A percentile compares a stretch with the other conserved stretches of the same genome.
Evolutionary conservation across 2,329 filamentous ascomycete species (phyloP).

Genomic region (Xylariales sp.): DNA sequence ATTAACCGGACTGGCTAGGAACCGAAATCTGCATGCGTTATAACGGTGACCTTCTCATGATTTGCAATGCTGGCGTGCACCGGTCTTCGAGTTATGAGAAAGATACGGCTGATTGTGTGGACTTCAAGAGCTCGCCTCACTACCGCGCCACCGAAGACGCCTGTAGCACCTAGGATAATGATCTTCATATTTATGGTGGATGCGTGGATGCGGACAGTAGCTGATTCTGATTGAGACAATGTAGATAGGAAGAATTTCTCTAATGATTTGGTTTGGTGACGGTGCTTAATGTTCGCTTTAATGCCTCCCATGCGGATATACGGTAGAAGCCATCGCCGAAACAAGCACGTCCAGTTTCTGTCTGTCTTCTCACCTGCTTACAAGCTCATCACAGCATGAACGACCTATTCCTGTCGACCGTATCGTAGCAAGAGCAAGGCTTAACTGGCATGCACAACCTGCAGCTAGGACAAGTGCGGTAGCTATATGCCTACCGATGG

Average conservation of each 20-base stretch:
- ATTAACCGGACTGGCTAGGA: constrained; percentile 60
- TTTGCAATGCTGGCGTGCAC: constrained; percentile 56
- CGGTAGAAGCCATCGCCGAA: no score
- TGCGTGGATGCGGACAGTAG: neutral
- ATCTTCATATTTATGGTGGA: constrained; percentile 71
- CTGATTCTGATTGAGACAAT: neutral
- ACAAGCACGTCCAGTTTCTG: neutral
- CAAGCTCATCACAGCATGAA: neutral
- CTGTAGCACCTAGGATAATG: constrained; percentile 50
- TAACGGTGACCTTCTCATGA: constrained; percentile 61
- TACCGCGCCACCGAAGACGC: constrained; percentile 64
- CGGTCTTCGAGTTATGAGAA: constrained; percentile 62
- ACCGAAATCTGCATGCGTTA: constrained; percentile 65
- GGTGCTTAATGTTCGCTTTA: no score
- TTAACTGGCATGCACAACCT: neutral
- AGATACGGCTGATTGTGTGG: constrained; percentile 61
- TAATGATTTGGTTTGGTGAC: neutral
- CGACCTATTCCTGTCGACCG: neutral
- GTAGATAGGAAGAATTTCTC: neutral
- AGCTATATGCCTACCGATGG: no score
- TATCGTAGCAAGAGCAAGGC: neutral
- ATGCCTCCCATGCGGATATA: no score
- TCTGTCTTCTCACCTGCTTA: neutral
- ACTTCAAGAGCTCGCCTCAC: constrained; percentile 63
- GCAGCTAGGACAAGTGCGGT: neutral